Evolutionary conservation across 805 yeast species (phyloP).

Genomic region (Pichia heedii): DNA sequence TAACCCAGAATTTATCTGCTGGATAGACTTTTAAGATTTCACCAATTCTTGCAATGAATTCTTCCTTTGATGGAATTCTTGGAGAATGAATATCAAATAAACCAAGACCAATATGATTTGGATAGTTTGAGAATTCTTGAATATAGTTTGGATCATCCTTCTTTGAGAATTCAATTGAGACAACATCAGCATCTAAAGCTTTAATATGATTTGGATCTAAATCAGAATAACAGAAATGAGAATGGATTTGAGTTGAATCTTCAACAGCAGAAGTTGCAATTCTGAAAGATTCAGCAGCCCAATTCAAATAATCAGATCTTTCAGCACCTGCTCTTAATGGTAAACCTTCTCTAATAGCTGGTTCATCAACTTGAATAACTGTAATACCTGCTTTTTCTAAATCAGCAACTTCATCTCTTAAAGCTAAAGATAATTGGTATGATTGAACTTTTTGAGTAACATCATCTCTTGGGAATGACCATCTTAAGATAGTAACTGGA

Average conservation of each 20-base stretch:
- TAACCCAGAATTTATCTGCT: constrained; percentile 98
- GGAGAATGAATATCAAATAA: constrained; percentile 99
- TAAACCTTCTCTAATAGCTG: constrained; percentile 99
- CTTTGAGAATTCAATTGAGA: constrained; percentile 98
- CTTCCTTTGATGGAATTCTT: constrained; percentile 97
- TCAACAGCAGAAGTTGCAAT: constrained; percentile 97
- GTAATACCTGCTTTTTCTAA: constrained; percentile 97
- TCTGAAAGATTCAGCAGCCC: constrained; percentile 99
- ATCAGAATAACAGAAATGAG: constrained; percentile 99
- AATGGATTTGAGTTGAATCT: constrained; percentile 95
- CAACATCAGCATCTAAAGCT: constrained; percentile 99
- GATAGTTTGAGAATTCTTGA: constrained; percentile 95
- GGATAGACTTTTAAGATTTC: constrained; percentile 96
- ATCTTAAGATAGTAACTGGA: constrained; percentile 98
- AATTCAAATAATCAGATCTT: constrained; percentile 90
- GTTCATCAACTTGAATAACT: constrained; percentile 99
- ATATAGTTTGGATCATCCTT: constrained; percentile 98
- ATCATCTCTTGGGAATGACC: constrained; percentile 99
- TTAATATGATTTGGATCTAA: constrained; percentile 99
- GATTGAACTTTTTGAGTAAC: constrained; percentile 89
- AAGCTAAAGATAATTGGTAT: constrained; percentile 92
- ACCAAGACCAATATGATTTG: constrained; percentile 99
- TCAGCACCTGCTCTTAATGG: constrained; percentile 97
- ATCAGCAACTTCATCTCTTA: constrained; percentile 97
- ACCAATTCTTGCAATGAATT: constrained; percentile 86